Percentiles rank a stretch among this genome's conserved stretches.
Evolutionary conservation across 75 land plant species (phyloP).

Genomic region (Sequoia sempervirens): DNA sequence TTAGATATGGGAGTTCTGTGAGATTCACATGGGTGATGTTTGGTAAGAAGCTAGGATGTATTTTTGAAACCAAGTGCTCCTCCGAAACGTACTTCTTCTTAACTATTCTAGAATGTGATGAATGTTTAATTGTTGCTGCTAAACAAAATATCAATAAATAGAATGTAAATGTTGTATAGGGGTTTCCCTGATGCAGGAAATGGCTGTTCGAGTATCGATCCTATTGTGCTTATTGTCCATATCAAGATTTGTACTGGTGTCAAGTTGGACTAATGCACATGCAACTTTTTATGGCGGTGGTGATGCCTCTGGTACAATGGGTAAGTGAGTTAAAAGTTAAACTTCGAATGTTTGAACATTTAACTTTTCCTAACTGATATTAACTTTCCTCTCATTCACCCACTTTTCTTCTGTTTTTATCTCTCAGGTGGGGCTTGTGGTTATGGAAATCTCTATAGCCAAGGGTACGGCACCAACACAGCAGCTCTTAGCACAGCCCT

Average conservation of each 20-base stretch:
- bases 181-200: conserved; percentile 4
- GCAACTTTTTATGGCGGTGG: conserved; percentile 7
- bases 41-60: not conserved
- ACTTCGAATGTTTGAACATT: not conserved
- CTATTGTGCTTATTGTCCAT: not conserved
- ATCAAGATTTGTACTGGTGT: not conserved
- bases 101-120: not conserved
- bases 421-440: conserved; percentile 30
- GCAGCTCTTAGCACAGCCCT: conserved; percentile 31
- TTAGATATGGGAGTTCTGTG: not conserved
- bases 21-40: not conserved
- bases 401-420: not conserved
- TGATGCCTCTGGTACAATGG: conserved; percentile 10
- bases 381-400: not conserved
- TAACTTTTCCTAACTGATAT: not conserved
- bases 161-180: not conserved
- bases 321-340: not conserved
- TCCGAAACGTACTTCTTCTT: not conserved
- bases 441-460: conserved; percentile 23
- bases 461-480: conserved; percentile 27
- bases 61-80: not conserved
- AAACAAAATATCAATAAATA: not conserved
- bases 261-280: conserved; percentile 3
- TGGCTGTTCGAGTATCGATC: not conserved
- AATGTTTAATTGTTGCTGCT: not conserved